Evolutionary conservation across 768 basidiomycete species (phyloP), one percentile per base, ranked within the genome.

Genomic region (Cytidiella melzeri): DNA sequence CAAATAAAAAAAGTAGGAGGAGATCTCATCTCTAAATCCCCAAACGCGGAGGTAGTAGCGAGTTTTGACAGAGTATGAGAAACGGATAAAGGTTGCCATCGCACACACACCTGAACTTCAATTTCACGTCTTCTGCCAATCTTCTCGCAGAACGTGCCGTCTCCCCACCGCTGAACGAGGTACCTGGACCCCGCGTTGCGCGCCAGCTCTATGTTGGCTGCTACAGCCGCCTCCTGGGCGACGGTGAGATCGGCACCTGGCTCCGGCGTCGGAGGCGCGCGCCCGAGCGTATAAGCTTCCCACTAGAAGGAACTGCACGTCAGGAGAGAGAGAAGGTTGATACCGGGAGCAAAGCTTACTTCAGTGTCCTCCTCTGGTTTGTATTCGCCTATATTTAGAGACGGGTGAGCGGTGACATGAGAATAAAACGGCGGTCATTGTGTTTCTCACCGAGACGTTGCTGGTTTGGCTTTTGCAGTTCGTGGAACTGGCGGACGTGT

Each of bases 401-500:
- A 55, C 15, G 45, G 47, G 50, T 54, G 38, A 47, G 44, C 47
- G 54, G 28, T n/a, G 19, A 45, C 18, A 45, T 47, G 15, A 24
- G 19, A 46, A 43, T 41, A 45, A 46, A 38, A 36, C 23, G 25
- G 34, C 13, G 43, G 24, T 44, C 36, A 42, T 43, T 39, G 52
- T 3, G 55, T 52, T 46, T 57, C 51, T 73, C 70, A 83, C 87
- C 87, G 67, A 83, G 69, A 55, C 76, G 73, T 57, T 81, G 79
- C 43, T 80, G 72, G 55, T 83, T 83, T 47, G 78, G 66, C 62
- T 80, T 81, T 56, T 72, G 63, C 51, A 87, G 71, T 65, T 93
- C 92, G 67, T 87, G 87, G 75, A 98, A 99, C 69, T 99, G 96
- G 50, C 94, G 84, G 53, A 98, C 92, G 69, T 96, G 84, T 45